These are phyloP conservation scores for Soucietia sequanensis DNA, from an alignment of 805 yeast genomes.

Conservation along the genomic window DNA sequence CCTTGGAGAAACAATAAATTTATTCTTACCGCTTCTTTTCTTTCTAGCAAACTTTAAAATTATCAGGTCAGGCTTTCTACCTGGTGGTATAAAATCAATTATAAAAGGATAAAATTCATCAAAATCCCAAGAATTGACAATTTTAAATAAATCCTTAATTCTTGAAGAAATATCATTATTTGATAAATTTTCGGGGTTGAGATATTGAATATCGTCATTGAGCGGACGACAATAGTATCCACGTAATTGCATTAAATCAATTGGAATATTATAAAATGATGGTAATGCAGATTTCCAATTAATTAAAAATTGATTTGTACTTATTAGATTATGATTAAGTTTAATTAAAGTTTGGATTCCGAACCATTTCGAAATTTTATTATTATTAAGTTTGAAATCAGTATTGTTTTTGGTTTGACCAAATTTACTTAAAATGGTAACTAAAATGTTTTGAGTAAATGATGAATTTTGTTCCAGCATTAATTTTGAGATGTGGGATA, in stretches of 20 bases:
- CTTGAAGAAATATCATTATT: slow-evolving; percentile 32
- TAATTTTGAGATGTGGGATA: slow-evolving; percentile 12
- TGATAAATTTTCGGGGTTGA: slow-evolving; percentile 52
- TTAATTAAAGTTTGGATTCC: slow-evolving; percentile 52
- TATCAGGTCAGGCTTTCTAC: slow-evolving; percentile 36
- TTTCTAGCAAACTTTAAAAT: slow-evolving; percentile 38
- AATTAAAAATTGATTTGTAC: slow-evolving; percentile 55
- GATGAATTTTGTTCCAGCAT: slow-evolving; percentile 26
- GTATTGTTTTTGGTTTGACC: slow-evolving; percentile 15
- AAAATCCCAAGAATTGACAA: slow-evolving; percentile 35
- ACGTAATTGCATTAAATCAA: slow-evolving; percentile 51
- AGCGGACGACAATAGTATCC: slow-evolving; percentile 57
- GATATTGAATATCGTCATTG: slow-evolving; percentile 46
- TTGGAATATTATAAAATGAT: slow-evolving; percentile 56
- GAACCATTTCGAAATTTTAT: slow-evolving; percentile 55
- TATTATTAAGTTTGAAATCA: slow-evolving; percentile 40
- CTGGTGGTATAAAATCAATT: slow-evolving; percentile 26
- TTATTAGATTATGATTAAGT: slow-evolving; percentile 15
- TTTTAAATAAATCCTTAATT: slow-evolving; percentile 30
- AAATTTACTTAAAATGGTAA: slow-evolving; percentile 52
- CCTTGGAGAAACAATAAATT: slow-evolving; percentile 27
- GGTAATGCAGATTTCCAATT: slow-evolving; percentile 66
- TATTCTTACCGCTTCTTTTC: slow-evolving; percentile 31
- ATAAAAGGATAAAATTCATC: slow-evolving; percentile 40
- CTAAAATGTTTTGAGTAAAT: slow-evolving; percentile 40